phyloP scores from a whole-genome alignment of 2,329 filamentous ascomycete genomes.

The Fusarium mexicanum region DNA sequence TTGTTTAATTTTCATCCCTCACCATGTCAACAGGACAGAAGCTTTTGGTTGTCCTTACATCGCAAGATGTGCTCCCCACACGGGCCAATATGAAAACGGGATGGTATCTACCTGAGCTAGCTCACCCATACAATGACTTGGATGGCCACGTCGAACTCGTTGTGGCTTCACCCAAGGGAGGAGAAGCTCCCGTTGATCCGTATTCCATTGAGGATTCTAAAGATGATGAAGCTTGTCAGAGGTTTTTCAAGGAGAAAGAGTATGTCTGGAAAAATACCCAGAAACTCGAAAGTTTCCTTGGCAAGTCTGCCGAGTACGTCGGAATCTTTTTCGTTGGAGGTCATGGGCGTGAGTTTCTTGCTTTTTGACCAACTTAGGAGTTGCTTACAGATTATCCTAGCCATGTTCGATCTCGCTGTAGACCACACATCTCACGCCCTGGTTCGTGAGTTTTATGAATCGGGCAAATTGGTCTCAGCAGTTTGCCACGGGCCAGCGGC shows the following conservation, averaged over 20 bases:
- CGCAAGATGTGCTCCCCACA: background rate
- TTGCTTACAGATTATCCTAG: background rate
- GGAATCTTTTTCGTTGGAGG: background rate
- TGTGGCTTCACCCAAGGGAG: background rate
- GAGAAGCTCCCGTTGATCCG: background rate
- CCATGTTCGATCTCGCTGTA: background rate
- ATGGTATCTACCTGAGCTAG: background rate
- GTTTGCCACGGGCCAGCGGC: background rate
- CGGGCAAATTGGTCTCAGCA: background rate
- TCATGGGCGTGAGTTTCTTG: background rate
- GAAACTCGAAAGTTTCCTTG: background rate
- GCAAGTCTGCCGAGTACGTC: background rate
- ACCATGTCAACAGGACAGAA: background rate
- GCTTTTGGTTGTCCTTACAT: background rate
- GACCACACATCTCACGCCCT: background rate
- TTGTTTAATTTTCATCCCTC: background rate
- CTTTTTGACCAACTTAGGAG: background rate
- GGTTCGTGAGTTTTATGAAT: background rate
- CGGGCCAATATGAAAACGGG: background rate
- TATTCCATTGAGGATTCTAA: background rate
- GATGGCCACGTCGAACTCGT: background rate
- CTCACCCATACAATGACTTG: background rate
- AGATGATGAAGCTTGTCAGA: background rate
- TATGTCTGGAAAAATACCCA: background rate
- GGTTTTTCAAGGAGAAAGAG: background rate